A percentile compares a stretch with the other conserved stretches of the same genome.
phyloP scores from a whole-genome alignment of 2,329 filamentous ascomycete genomes.

The Scytalidium sp. region DNA sequence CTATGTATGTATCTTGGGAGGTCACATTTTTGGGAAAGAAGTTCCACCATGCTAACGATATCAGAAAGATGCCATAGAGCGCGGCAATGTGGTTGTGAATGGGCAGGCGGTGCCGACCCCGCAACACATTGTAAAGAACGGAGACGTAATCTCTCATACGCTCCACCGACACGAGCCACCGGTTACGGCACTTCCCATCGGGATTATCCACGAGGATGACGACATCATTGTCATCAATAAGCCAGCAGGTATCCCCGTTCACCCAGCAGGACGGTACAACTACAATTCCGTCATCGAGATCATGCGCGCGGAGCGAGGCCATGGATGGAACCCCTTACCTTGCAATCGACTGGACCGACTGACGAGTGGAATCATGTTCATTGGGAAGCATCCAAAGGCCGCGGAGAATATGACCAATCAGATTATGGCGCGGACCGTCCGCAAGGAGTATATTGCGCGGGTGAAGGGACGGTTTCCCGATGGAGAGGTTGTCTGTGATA shows the following conservation, averaged over 20 bases:
- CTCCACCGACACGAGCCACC: conserved; percentile 95
- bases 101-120: conserved; percentile 64
- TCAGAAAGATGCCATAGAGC: conserved; percentile 72
- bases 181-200: conserved; percentile 76
- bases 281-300: conserved; percentile 96
- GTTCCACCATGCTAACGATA: conserved; percentile 19
- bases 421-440: conserved; percentile 76
- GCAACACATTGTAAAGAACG: conserved; percentile 76
- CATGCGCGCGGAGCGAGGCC: conserved; percentile 71
- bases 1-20: conserved; percentile 56
- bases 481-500: conserved; percentile 85
- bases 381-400: conserved; percentile 80
- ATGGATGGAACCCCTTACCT: conserved; percentile 56
- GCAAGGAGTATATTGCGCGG: conserved; percentile 92
- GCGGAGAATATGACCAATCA: conserved; percentile 75
- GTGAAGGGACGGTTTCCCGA: conserved; percentile 91
- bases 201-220: conserved; percentile 85
- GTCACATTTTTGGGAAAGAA: background rate
- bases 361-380: conserved; percentile 97
- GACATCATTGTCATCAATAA: conserved; percentile 97
- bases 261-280: conserved; percentile 92
- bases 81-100: conserved; percentile 77
- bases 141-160: conserved; percentile 88
- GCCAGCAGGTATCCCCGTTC: conserved; percentile 89
- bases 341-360: conserved; percentile 93